Evolutionary conservation across 2,329 filamentous ascomycete genomes (phyloP).

Genomic region (Curvularia lunata): DNA sequence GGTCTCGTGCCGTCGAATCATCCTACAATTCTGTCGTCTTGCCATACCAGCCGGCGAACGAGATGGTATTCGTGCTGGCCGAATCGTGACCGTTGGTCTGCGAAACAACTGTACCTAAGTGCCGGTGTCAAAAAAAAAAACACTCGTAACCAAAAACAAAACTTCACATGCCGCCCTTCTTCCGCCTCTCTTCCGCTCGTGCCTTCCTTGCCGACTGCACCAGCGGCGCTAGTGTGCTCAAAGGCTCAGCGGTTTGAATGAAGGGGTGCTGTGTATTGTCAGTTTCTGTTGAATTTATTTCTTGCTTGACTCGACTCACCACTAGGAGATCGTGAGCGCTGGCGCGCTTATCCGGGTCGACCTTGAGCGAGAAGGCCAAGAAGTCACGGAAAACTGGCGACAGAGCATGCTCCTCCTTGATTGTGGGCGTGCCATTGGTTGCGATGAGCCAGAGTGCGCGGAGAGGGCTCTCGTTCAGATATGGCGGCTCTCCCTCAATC

Average conservation of each 20-base stretch:
- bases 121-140: slow-evolving; percentile 34
- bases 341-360: slow-evolving; percentile 95
- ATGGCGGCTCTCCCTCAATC: slow-evolving; percentile 98
- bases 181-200: slow-evolving; percentile 73
- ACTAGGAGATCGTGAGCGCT: slow-evolving; percentile 92
- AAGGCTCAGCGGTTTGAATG: slow-evolving; percentile 59
- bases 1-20: slow-evolving; percentile 7
- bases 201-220: slow-evolving; percentile 86
- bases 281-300: slow-evolving; percentile 7
- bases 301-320: slow-evolving; percentile 62
- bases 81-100: slow-evolving; percentile 28
- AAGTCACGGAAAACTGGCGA: slow-evolving; percentile 88
- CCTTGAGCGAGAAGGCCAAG: slow-evolving; percentile 88
- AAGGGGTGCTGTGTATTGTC: slow-evolving; percentile 51
- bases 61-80: slow-evolving; percentile 26
- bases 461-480: slow-evolving; percentile 91
- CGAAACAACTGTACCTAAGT: slow-evolving; percentile 31
- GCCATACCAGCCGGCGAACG: slow-evolving; percentile 42
- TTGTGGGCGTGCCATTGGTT: slow-evolving; percentile 91
- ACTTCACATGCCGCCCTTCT: slow-evolving; percentile 55
- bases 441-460: slow-evolving; percentile 95
- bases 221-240: slow-evolving; percentile 78
- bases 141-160: slow-evolving; percentile 28
- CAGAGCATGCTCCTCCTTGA: slow-evolving; percentile 89
- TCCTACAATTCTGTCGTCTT: slow-evolving; percentile 23